Conservation (phyloP, 2,329 filamentous ascomycete genomes). For the Diaporthe velutina region DNA sequence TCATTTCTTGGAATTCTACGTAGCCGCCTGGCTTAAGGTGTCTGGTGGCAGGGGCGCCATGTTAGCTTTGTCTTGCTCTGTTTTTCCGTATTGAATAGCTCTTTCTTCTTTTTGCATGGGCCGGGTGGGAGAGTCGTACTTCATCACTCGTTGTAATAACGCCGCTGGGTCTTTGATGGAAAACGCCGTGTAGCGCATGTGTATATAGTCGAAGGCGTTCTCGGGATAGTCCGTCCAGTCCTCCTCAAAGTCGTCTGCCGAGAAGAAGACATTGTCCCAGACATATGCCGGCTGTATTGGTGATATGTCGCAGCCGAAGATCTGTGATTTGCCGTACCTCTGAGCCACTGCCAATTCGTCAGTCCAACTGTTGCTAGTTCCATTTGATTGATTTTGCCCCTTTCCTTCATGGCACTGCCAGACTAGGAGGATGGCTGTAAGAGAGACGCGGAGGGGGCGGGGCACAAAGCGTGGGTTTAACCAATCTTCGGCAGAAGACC, state of each 20-base stretch:
- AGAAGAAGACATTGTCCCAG: conserved; percentile 64
- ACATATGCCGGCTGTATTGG: conserved; percentile 66
- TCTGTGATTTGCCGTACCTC: conserved; percentile 56
- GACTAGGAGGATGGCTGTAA: background rate
- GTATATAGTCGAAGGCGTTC: conserved; percentile 62
- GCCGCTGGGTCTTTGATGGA: conserved; percentile 57
- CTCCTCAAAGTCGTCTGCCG: conserved; percentile 66
- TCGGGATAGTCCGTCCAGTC: conserved; percentile 61
- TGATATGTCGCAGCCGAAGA: conserved; percentile 64
- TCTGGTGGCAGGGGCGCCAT: conserved; percentile 46
- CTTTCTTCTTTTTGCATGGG: no score
- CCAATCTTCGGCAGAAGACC: background rate
- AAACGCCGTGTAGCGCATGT: conserved; percentile 61
- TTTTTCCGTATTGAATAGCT: no score
- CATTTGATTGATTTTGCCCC: background rate
- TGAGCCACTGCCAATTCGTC: conserved; percentile 57
- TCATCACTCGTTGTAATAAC: conserved; percentile 58
- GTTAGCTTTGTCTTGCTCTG: background rate
- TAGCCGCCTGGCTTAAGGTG: conserved; percentile 66
- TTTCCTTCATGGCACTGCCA: background rate
- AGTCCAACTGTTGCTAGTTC: background rate
- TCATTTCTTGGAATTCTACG: conserved; percentile 63
- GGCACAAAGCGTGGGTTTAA: background rate
- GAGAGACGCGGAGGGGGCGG: no score
- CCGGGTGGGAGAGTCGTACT: conserved; percentile 48